phyloP scores from a whole-genome alignment of 768 basidiomycete species.

The Mycena vitilis region DNA sequence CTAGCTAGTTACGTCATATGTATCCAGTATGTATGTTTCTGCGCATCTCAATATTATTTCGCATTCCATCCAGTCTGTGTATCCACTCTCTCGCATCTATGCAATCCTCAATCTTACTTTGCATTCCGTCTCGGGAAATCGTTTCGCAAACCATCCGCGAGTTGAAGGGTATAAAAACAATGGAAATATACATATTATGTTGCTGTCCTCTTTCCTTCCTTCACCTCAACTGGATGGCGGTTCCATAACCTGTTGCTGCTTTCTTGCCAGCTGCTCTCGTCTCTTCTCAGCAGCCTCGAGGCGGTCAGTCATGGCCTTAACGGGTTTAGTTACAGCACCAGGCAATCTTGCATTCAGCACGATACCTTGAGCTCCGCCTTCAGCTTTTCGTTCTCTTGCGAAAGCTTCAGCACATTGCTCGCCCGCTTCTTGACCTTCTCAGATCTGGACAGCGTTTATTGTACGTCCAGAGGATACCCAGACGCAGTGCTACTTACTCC shows the following conservation, averaged over 20 bases:
- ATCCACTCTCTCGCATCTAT: too few species aligned
- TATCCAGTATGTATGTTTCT: not conserved
- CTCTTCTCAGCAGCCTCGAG: constrained; percentile 80
- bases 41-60: too few species aligned
- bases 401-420: constrained; percentile 80
- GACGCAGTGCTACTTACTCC: constrained; percentile 58
- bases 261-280: constrained; percentile 58
- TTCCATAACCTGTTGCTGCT: constrained; percentile 47
- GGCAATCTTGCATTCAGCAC: constrained; percentile 3
- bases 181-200: constrained; percentile 25
- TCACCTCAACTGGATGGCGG: constrained; percentile 42
- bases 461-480: constrained; percentile 37
- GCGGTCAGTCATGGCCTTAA: constrained; percentile 73
- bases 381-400: constrained; percentile 84
- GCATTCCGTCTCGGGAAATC: too few species aligned
- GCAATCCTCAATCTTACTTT: too few species aligned
- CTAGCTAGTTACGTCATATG: constrained; percentile 11
- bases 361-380: constrained; percentile 69
- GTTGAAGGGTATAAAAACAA: constrained; percentile 27
- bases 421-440: constrained; percentile 75
- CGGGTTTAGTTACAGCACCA: constrained; percentile 8
- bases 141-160: not conserved
- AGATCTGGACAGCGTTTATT: constrained; percentile 47
- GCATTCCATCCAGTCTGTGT: too few species aligned
- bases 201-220: constrained; percentile 9